Evolutionary conservation across 2,329 filamentous ascomycete species (phyloP).

Genomic region (Stachybotrys echinatus): DNA sequence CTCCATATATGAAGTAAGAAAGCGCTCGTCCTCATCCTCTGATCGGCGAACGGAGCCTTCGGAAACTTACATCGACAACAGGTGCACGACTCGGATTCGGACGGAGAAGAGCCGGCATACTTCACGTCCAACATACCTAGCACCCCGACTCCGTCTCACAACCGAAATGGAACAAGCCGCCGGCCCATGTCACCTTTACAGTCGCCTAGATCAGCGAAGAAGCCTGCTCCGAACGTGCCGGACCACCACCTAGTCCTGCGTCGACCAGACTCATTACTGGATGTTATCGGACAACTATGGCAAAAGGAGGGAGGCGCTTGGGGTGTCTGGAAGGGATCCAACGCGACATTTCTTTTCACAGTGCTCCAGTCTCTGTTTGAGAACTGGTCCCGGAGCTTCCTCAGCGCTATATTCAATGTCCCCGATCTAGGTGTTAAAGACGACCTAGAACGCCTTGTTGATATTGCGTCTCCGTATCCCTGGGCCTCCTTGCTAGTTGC

Average conservation of each 20-base stretch:
- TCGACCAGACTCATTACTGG: constrained; percentile 73
- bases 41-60: constrained; percentile 12
- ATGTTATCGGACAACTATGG: constrained; percentile 85
- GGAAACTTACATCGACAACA: constrained; percentile 7
- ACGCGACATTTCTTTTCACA: constrained; percentile 87
- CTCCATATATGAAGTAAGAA: constrained; percentile 29
- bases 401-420: constrained; percentile 87
- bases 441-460: constrained; percentile 69
- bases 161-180: constrained; percentile 25
- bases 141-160: constrained; percentile 44
- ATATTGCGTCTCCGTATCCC: constrained; percentile 73
- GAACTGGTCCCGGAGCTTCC: constrained; percentile 83
- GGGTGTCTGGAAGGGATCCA: constrained; percentile 92
- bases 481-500: constrained; percentile 74
- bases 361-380: constrained; percentile 82
- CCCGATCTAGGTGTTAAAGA: constrained; percentile 76
- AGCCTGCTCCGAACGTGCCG: constrained; percentile 19
- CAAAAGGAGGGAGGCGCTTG: constrained; percentile 81
- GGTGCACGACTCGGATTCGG: constrained; percentile 57
- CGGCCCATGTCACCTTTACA: constrained; percentile 23
- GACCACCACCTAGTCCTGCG: constrained; percentile 65
- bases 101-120: constrained; percentile 75
- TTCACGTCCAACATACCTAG: constrained; percentile 64
- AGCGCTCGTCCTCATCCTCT: background rate
- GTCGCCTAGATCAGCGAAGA: constrained; percentile 15